These are phyloP conservation scores for Solanum pimpinellifolium DNA, from an alignment of 257 asterid species.

Conservation along the genomic window DNA sequence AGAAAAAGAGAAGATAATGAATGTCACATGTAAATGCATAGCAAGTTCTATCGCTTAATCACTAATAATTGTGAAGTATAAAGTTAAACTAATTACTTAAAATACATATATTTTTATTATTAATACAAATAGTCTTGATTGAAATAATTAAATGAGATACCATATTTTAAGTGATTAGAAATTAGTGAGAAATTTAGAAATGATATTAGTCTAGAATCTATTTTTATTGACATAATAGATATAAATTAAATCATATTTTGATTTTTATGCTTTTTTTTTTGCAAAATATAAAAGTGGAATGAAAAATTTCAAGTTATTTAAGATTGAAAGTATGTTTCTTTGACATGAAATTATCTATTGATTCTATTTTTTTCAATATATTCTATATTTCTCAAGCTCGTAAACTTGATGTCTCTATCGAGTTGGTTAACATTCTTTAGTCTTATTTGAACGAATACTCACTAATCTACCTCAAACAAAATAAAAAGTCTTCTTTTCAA, in stretches of 20 bases:
- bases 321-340: not conserved
- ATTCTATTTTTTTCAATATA: not conserved
- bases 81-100: not conserved
- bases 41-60: not conserved
- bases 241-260: not conserved
- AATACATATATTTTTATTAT: not conserved
- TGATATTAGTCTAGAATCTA: not conserved
- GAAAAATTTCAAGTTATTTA: not conserved
- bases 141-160: not conserved
- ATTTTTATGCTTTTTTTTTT: not conserved
- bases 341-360: not conserved
- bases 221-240: not conserved
- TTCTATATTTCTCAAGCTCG: not conserved
- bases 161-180: not conserved
- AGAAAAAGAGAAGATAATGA: not conserved
- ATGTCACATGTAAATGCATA: too few relatives aligned
- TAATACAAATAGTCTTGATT: too few relatives aligned
- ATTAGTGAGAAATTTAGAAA: not conserved
- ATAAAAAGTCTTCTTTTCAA: rapidly evolving
- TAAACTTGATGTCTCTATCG: not conserved
- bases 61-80: not conserved
- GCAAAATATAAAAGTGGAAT: not conserved
- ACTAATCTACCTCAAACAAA: not conserved
- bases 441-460: not conserved
- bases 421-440: not conserved